Percentiles rank a stretch among this genome's conserved stretches.
These are phyloP conservation scores for Oxytropis ochrocephala DNA, from an alignment of 306 rosid species.

Conservation along the genomic window DNA sequence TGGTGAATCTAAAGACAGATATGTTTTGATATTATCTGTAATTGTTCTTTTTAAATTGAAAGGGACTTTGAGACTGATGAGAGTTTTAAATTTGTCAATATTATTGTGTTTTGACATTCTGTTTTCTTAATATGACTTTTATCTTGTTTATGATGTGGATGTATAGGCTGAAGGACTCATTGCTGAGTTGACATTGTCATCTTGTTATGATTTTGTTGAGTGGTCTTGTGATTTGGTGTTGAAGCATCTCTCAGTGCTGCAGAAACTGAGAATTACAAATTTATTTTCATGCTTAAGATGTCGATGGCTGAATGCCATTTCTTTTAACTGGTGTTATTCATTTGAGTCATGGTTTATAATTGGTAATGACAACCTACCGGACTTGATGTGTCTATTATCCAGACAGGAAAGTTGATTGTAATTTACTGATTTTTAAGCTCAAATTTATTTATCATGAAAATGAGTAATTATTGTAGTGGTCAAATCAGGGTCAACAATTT, in stretches of 20 bases:
- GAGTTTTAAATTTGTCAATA: not conserved
- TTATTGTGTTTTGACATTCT: not conserved
- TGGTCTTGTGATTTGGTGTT: constrained; percentile 61
- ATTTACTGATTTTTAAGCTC: not conserved
- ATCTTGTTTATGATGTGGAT: constrained; percentile 25
- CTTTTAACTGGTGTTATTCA: not conserved
- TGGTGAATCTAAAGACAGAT: not conserved
- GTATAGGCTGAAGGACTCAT: constrained; percentile 88
- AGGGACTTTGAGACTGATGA: not conserved
- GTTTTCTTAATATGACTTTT: not conserved
- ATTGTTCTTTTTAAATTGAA: not conserved
- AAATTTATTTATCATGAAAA: not conserved
- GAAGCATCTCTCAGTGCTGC: constrained; percentile 71
- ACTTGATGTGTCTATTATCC: not conserved
- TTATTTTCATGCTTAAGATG: not conserved
- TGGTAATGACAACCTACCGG: not conserved
- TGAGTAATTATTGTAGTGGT: not conserved
- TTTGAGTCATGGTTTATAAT: not conserved
- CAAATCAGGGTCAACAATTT: not conserved
- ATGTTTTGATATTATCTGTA: not conserved
- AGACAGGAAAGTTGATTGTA: not conserved
- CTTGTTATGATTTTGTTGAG: constrained; percentile 86
- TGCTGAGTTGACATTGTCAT: constrained; percentile 57
- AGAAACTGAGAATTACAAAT: constrained; percentile 63
- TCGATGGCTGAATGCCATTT: constrained; percentile 1